Percentiles rank a stretch among this genome's conserved stretches.
Evolutionary conservation across 768 basidiomycete genomes (phyloP).

Genomic region (Erythrobasidium yunnanense): DNA sequence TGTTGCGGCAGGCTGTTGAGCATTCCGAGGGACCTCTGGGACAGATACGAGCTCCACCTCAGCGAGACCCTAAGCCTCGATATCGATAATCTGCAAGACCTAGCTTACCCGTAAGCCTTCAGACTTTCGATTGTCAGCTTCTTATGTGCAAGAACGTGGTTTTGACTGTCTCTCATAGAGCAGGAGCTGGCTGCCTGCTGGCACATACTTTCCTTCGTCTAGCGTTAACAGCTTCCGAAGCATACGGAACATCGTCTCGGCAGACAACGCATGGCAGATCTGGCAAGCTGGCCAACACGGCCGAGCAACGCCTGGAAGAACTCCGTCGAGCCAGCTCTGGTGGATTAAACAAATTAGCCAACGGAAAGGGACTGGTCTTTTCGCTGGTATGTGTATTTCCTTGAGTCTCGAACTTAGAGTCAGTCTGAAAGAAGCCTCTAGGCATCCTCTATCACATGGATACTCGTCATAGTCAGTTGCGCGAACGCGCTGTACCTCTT

Average conservation of each 20-base stretch:
- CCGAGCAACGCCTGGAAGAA: conserved; percentile 7
- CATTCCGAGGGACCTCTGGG: conserved; percentile 5
- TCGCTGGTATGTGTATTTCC: not conserved
- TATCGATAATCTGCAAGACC: not conserved
- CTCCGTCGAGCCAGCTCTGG: not conserved
- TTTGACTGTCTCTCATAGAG: too few species aligned
- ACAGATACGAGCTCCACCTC: conserved; percentile 2
- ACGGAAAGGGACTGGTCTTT: not conserved
- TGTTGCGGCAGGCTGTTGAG: not conserved
- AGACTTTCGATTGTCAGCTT: too few species aligned
- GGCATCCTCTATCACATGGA: not conserved
- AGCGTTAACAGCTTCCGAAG: not conserved
- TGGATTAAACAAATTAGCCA: not conserved
- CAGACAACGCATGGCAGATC: not conserved
- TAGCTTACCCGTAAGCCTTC: conserved; percentile 10
- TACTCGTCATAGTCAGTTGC: conserved; percentile 23
- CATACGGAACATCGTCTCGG: not conserved
- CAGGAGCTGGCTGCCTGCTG: not conserved
- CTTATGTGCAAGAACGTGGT: too few species aligned
- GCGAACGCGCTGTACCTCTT: conserved; percentile 30
- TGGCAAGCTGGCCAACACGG: conserved; percentile 9
- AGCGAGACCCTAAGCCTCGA: not conserved
- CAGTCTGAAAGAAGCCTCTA: not conserved
- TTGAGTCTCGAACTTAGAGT: not conserved
- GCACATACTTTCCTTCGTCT: conserved; percentile 4